phyloP scores from a whole-genome alignment of 2,329 filamentous ascomycete genomes.

The Botrytis cinerea region DNA sequence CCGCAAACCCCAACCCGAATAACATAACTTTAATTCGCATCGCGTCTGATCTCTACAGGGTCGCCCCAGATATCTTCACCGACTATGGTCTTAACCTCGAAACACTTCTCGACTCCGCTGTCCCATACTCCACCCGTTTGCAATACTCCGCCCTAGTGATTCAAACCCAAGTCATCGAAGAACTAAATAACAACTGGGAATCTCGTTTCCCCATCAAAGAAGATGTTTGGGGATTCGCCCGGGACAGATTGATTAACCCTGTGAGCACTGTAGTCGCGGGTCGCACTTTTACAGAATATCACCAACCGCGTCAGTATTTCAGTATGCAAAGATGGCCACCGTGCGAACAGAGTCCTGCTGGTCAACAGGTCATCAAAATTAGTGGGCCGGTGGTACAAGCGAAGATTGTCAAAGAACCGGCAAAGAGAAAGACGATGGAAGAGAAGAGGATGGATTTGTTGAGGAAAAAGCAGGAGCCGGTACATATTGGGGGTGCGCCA shows the following conservation, averaged over 20 bases:
- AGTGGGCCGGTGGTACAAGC: slow-evolving; percentile 28
- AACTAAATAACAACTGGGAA: slow-evolving; percentile 39
- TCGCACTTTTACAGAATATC: neutral
- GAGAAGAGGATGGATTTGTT: neutral
- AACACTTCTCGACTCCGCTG: neutral
- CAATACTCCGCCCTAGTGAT: slow-evolving; percentile 2
- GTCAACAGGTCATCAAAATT: slow-evolving; percentile 26
- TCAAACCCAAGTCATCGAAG: slow-evolving; percentile 35
- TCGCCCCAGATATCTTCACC: slow-evolving; percentile 34
- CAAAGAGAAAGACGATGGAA: neutral
- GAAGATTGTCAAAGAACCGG: neutral
- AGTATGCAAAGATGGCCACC: slow-evolving; percentile 33
- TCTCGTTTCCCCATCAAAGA: slow-evolving; percentile 35
- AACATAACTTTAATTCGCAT: slow-evolving; percentile 26
- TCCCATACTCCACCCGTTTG: slow-evolving; percentile 8
- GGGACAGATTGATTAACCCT: slow-evolving; percentile 14
- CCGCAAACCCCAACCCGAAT: slow-evolving; percentile 1
- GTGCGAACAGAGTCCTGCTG: slow-evolving; percentile 29
- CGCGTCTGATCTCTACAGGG: slow-evolving; percentile 30
- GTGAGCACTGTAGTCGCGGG: neutral
- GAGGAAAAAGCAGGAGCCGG: neutral
- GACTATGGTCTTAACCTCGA: slow-evolving; percentile 18
- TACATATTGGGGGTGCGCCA: slow-evolving; percentile 23
- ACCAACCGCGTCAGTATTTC: slow-evolving; percentile 30
- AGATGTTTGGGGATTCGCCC: slow-evolving; percentile 38